Evolutionary conservation across 371 early-diverging fungal species (phyloP), one percentile per base, ranked within the genome.

Genomic region (Choanephora cucurbitarum): DNA sequence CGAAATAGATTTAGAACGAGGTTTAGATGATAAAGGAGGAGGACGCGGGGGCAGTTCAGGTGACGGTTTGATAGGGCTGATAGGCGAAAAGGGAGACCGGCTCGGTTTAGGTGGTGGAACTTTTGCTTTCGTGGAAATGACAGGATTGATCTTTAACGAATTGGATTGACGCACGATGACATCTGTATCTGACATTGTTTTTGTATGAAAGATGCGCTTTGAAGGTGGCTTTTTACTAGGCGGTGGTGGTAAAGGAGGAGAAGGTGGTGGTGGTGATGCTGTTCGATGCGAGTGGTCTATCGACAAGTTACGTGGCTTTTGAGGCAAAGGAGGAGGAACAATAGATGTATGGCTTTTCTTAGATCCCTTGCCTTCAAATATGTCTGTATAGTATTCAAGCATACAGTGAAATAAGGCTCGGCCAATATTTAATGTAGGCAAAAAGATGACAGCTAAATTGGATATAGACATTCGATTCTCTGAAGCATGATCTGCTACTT

Each of bases 371-470:
- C 21, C 49, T 50, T 55, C 58, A 62, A 58, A 62, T 21, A 67
- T 37, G 6, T 69, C 41, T 33, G 37, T 5, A 57, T 63, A 60
- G 46, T 73, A 56, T 17, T 79, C 74, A n/a, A 80, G 61, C 60
- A 80, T 70, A 24, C 75, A 73, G 32, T 74, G 76, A 52, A 92
- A 90, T 14, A 94, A 64, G 6, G 79, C 75, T 31, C 91, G 84
- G 1, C 87, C 84, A 17, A 93, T 83, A 19, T 86, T 84, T 2
- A 91, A 68, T 0, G 89, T 91, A 7, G 91, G 91, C 24, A 88
- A 83, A 67, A 93, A 93, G 1, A 93, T 88, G 15, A 92, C 79
- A 0, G 88, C 90, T 19, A 93, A 76, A 62, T 93, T 93, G 13
- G 85, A 81, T 5, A 85, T 76, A 10, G 82, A 89, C 93, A 93